These are phyloP conservation scores for Bipolaris gigantea DNA, from an alignment of 2,329 filamentous ascomycete genomes.

Conservation along the genomic window DNA sequence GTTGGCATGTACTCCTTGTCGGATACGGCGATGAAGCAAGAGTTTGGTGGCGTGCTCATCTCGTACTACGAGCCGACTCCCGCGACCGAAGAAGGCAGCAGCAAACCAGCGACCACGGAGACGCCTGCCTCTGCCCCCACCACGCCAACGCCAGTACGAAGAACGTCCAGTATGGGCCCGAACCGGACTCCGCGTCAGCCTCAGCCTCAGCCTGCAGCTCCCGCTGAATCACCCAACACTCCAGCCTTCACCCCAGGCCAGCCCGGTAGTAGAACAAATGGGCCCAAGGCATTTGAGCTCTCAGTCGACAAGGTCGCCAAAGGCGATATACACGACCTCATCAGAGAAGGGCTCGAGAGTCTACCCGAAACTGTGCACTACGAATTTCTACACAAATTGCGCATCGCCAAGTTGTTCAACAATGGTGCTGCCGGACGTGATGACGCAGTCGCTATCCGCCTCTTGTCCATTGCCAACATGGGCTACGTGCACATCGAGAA, in stretches of 20 bases:
- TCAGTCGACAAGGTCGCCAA: conserved; percentile 53
- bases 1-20: conserved; percentile 64
- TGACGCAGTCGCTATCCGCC: conserved; percentile 74
- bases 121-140: conserved; percentile 60
- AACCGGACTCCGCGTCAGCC: conserved; percentile 57
- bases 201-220: conserved; percentile 48
- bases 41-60: conserved; percentile 79
- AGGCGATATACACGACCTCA: conserved; percentile 47
- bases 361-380: conserved; percentile 76
- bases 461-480: conserved; percentile 87
- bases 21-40: conserved; percentile 61
- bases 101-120: conserved; percentile 30
- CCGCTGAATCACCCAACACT: conserved; percentile 56
- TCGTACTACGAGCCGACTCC: conserved; percentile 69
- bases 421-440: conserved; percentile 68
- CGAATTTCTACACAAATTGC: conserved; percentile 80
- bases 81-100: conserved; percentile 27
- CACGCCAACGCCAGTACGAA: conserved; percentile 75
- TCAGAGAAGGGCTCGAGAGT: conserved; percentile 53
- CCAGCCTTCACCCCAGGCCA: conserved; percentile 44
- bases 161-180: conserved; percentile 58
- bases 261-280: conserved; percentile 27
- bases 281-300: conserved; percentile 60
- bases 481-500: conserved; percentile 84
- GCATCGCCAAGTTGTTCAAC: conserved; percentile 78